These are phyloP conservation scores for Stentor roeselii DNA, from an alignment of 73 alveolate species.

Conservation along the genomic window DNA sequence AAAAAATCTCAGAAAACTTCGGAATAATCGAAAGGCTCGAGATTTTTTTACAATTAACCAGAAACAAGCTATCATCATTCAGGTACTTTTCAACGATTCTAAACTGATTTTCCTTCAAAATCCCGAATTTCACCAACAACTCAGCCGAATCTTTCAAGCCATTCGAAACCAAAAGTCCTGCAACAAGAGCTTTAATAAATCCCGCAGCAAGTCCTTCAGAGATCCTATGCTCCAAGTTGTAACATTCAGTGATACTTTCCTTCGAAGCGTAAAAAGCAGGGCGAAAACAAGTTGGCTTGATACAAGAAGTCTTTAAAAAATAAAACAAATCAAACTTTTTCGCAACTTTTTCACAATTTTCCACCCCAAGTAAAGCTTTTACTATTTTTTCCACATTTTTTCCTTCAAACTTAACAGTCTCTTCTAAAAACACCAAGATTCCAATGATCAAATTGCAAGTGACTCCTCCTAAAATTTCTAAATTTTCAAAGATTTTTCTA, in stretches of 20 bases:
- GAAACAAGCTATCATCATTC: neutral
- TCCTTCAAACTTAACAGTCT: neutral
- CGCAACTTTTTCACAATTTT: neutral
- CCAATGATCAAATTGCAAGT: neutral
- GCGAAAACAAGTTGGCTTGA: neutral
- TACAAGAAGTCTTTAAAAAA: neutral
- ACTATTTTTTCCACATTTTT: neutral
- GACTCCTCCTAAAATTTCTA: neutral
- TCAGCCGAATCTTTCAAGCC: neutral
- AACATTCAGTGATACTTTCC: neutral
- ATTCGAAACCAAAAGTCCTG: neutral
- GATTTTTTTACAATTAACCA: neutral
- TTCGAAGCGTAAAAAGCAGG: conserved; percentile 22
- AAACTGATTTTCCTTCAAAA: neutral
- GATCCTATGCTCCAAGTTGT: neutral
- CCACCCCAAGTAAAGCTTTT: neutral
- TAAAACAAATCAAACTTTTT: neutral
- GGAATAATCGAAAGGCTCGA: neutral
- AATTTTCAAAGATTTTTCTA: neutral
- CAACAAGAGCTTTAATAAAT: neutral
- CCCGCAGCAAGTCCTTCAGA: neutral
- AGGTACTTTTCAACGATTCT: too few relatives aligned
- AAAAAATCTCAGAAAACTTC: neutral
- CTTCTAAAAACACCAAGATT: neutral
- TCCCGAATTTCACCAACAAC: neutral